phyloP scores from a whole-genome alignment of 805 yeast genomes.

The Cyberlindnera xishuangbannaensis region DNA sequence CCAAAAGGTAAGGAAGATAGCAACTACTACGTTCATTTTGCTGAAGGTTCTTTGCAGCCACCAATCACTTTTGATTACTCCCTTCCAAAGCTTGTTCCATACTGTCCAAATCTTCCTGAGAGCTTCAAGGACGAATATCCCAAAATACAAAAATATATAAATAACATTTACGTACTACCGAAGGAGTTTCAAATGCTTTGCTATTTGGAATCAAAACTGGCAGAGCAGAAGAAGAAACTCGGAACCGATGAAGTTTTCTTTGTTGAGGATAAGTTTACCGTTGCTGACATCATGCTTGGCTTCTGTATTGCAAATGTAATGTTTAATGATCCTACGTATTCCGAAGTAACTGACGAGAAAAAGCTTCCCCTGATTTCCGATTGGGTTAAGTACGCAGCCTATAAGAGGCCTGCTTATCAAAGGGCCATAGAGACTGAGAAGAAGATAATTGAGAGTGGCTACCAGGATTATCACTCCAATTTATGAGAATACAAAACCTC shows the following conservation, averaged over 20 bases:
- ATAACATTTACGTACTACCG: too few relatives aligned
- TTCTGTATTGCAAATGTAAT: conserved; percentile 31
- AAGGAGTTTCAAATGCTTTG: conserved; percentile 34
- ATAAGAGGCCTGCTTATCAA: conserved; percentile 6
- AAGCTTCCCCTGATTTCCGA: conserved; percentile 2
- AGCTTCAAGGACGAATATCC: conserved; percentile 34
- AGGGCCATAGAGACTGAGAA: conserved; percentile 2
- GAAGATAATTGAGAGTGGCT: too few relatives aligned
- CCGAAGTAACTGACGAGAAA: not conserved
- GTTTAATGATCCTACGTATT: conserved; percentile 16
- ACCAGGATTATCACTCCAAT: too few relatives aligned
- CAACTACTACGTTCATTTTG: conserved; percentile 46
- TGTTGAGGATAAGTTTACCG: conserved; percentile 44
- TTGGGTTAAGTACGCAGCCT: conserved; percentile 1
- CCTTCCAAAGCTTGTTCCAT: conserved; percentile 21
- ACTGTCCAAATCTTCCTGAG: conserved; percentile 37
- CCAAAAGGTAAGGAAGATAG: conserved; percentile 36
- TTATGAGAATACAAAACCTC: too few relatives aligned
- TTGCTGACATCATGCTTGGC: conserved; percentile 48
- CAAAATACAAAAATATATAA: conserved; percentile 5
- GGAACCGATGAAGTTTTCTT: conserved; percentile 26
- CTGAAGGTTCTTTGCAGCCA: conserved; percentile 57
- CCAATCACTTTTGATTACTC: conserved; percentile 30
- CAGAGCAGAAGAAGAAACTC: not conserved
- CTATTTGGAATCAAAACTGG: conserved; percentile 31